Conservation (phyloP, 768 basidiomycete species). For the Collybia mongolica region DNA sequence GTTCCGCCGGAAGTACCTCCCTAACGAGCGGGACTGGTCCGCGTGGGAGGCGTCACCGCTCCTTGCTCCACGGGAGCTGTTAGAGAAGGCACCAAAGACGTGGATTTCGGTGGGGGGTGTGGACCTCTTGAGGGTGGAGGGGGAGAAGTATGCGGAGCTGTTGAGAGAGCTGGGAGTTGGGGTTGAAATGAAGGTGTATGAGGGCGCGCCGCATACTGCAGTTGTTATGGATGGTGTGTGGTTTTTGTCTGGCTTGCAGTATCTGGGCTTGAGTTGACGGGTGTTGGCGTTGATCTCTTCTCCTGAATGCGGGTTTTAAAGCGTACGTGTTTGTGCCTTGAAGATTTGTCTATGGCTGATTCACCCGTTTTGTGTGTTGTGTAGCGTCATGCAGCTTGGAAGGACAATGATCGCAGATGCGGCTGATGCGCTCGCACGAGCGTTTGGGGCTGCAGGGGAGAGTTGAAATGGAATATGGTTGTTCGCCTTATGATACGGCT, state of each 20-base stretch:
- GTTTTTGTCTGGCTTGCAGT: neutral
- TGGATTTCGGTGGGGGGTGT: constrained; percentile 58
- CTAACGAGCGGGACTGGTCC: constrained; percentile 45
- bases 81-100: constrained; percentile 49
- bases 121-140: constrained; percentile 69
- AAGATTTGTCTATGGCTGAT: neutral
- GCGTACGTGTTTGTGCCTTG: neutral
- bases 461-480: too few relatives aligned
- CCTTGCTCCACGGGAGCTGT: constrained; percentile 54
- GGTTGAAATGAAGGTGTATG: constrained; percentile 55
- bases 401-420: constrained; percentile 11
- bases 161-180: constrained; percentile 49
- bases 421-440: constrained; percentile 2
- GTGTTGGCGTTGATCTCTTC: too few relatives aligned
- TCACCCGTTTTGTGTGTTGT: neutral
- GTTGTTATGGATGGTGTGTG: constrained; percentile 72
- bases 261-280: too few relatives aligned
- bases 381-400: constrained; percentile 2
- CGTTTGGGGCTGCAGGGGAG: neutral
- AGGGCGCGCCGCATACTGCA: constrained; percentile 66
- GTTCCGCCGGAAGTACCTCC: constrained; percentile 70
- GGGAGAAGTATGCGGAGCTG: constrained; percentile 59
- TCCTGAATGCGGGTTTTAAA: neutral
- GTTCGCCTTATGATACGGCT: too few relatives aligned
- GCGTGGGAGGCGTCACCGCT: constrained; percentile 69